Evolutionary conservation across 805 yeast genomes (phyloP).

Genomic region (Nakazawaea pomicola): DNA sequence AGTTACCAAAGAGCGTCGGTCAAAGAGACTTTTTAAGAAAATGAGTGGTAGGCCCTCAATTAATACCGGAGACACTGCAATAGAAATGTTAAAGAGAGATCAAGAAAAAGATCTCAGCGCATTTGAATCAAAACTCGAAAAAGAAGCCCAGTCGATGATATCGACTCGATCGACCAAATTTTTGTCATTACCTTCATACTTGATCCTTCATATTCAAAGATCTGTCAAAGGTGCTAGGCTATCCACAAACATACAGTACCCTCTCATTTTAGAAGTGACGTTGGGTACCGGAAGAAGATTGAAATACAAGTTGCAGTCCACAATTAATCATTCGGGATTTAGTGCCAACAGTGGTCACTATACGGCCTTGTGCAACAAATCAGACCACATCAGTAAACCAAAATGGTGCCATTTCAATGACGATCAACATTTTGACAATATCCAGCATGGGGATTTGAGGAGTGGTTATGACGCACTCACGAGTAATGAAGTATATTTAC

Average conservation of each 20-base stretch:
- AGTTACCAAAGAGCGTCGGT: background rate
- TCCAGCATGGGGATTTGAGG: conserved; percentile 41
- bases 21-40: conserved; percentile 9
- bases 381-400: conserved; percentile 35
- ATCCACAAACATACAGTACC: conserved; percentile 41
- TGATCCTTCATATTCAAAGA: conserved; percentile 27
- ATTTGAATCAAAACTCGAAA: conserved; percentile 8
- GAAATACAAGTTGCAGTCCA: conserved; percentile 52
- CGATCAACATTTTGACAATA: conserved; percentile 44
- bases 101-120: conserved; percentile 7
- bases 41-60: conserved; percentile 8
- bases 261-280: conserved; percentile 45
- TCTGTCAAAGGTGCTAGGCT: conserved; percentile 25
- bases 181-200: conserved; percentile 28
- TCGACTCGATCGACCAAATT: conserved; percentile 26
- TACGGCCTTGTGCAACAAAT: conserved; percentile 58
- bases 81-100: background rate
- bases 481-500: conserved; percentile 60
- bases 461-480: conserved; percentile 33
- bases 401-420: conserved; percentile 77
- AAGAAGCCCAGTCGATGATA: conserved; percentile 21
- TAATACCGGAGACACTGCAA: background rate
- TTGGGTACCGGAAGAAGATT: conserved; percentile 27
- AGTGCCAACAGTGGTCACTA: conserved; percentile 72
- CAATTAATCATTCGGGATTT: conserved; percentile 65